Evolutionary conservation across 495 filamentous ascomycete genomes (phyloP), one percentile per base, ranked within the genome.

Genomic region (Hypomontagnella submonticulosa): DNA sequence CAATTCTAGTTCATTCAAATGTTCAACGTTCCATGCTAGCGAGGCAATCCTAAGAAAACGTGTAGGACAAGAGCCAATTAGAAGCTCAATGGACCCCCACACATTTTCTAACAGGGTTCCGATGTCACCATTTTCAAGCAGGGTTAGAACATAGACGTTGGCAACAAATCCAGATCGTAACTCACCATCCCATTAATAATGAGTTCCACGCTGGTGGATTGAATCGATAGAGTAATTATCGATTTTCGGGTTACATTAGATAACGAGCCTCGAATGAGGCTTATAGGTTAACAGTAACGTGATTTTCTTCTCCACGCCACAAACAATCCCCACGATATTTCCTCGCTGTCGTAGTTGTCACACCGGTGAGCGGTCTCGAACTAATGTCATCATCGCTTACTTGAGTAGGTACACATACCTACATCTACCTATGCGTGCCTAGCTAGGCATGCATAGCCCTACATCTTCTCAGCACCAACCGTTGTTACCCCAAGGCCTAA

Each of bases 41-140:
- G 49, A 52, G 34, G 34, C n/a, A 41, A 27, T 13, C 32, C 20
- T 48, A 40, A 42, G 52, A 66, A 56, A 53, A 8, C 36, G 41
- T 52, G 56, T 51, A 41, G 42, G 27, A 19, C 9, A 23, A 36
- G 40, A 58, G 6, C 59, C 69, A 64, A 66, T 66, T 66, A 66
- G 66, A 69, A 71, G 61, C 66, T 70, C 36, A 69, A 69, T 20
- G 20, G 40, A 57, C 57, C 66, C 69, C 66, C 69, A 63, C 65
- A 55, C 44, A 3, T 10, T 38, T 15, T 36, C 16, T 19, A 53
- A 53, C 40, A 44, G 46, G 54, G 33, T 43, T 4, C 56, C 54
- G 48, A 63, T 63, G 65, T 68, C 59, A 59, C 65, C 66, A 61
- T 70, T 46, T 70, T 36, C 18, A 56, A 37, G 37, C 48, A 49